phyloP scores from a whole-genome alignment of 2,329 filamentous ascomycete species.

The Beauveria sp. region DNA sequence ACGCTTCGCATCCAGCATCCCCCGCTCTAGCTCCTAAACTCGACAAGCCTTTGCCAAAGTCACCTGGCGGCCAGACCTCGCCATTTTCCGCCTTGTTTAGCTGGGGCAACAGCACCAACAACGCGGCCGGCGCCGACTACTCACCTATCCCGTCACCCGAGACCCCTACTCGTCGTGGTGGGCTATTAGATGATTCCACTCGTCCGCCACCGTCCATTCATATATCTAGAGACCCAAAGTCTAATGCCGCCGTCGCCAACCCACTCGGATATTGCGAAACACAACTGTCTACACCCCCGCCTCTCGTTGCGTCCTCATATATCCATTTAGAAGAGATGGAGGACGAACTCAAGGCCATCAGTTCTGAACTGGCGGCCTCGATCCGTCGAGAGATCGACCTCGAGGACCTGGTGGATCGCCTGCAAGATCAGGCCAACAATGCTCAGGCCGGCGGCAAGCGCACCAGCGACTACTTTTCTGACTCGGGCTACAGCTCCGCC shows the following conservation, averaged over 20 bases:
- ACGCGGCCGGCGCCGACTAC: constrained; percentile 33
- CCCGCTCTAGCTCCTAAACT: constrained; percentile 30
- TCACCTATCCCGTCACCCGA: constrained; percentile 48
- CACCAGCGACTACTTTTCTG: constrained; percentile 96
- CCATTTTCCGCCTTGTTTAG: constrained; percentile 46
- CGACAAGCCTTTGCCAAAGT: constrained; percentile 49
- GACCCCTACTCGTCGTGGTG: constrained; percentile 32
- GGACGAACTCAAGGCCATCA: constrained; percentile 88
- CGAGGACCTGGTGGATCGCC: constrained; percentile 83
- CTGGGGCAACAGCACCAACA: constrained; percentile 35
- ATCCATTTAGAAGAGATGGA: constrained; percentile 77
- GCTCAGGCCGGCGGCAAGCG: constrained; percentile 55
- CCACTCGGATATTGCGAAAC: constrained; percentile 43
- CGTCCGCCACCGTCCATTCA: constrained; percentile 19
- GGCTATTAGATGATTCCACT: constrained; percentile 25
- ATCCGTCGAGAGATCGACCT: constrained; percentile 94
- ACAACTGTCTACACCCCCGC: constrained; percentile 42
- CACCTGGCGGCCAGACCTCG: constrained; percentile 38
- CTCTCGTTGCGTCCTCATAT: constrained; percentile 30
- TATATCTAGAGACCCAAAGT: constrained; percentile 29
- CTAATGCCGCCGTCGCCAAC: constrained; percentile 34
- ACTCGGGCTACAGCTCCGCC: constrained; percentile 82
- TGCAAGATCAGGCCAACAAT: constrained; percentile 69
- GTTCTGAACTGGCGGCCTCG: constrained; percentile 82
- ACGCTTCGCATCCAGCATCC: constrained; percentile 18